These are phyloP conservation scores for Talaromyces pinophilus DNA, from an alignment of 2,329 filamentous ascomycete genomes.

Conservation along the genomic window DNA sequence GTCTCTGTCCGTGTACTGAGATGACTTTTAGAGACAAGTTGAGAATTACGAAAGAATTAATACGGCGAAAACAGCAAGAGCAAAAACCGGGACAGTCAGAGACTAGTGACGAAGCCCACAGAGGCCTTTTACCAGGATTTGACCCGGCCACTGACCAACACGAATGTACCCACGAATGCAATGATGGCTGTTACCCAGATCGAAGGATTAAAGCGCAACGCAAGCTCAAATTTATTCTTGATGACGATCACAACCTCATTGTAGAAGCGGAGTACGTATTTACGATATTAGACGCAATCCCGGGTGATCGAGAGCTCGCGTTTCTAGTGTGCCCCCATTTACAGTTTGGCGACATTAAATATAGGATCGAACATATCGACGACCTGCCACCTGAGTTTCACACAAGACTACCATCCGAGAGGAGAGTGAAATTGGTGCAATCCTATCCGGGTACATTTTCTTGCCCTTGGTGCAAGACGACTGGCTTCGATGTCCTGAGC, in stretches of 20 bases:
- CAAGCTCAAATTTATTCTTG: not conserved
- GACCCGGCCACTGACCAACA: slow-evolving; percentile 4
- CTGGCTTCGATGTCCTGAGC: not conserved
- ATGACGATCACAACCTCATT: not conserved
- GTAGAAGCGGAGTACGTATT: not conserved
- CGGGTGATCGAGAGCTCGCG: too few species aligned
- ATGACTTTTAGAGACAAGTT: slow-evolving; percentile 16
- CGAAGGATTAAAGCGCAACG: not conserved
- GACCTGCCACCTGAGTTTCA: too few species aligned
- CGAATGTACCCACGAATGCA: not conserved
- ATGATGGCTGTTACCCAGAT: not conserved
- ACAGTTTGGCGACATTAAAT: not conserved
- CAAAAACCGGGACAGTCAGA: not conserved
- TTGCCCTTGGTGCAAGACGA: slow-evolving; percentile 2
- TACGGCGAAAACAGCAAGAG: not conserved
- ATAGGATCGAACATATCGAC: too few species aligned
- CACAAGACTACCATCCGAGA: too few species aligned
- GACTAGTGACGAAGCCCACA: not conserved
- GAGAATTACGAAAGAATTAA: not conserved
- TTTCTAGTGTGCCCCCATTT: slow-evolving; percentile 2
- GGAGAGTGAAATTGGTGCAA: not conserved
- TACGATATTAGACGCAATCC: too few species aligned
- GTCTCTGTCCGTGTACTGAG: slow-evolving; percentile 9
- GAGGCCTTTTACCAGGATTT: not conserved
- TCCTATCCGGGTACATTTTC: not conserved